Evolutionary conservation across 108 stramenopile genomes (phyloP).

Genomic region (Phaeodactylum tricornutum): DNA sequence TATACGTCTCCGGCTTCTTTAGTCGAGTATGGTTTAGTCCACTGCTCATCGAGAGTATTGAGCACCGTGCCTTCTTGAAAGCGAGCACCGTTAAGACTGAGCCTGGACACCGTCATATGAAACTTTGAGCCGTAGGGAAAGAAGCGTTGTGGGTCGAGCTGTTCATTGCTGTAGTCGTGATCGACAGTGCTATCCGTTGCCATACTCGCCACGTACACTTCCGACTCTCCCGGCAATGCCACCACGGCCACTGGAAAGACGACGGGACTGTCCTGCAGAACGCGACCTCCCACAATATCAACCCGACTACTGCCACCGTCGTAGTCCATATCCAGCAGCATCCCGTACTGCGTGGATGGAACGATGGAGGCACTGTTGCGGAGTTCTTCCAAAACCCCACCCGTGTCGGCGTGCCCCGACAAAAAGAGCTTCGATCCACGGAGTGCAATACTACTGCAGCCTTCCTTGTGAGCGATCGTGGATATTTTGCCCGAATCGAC

Average conservation of each 20-base stretch:
- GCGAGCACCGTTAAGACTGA: neutral
- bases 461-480: too few species aligned
- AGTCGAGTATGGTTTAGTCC: neutral
- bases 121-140: neutral
- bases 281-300: constrained; percentile 2
- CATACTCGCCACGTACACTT: constrained; percentile 5
- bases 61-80: neutral
- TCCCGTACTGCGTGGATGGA: neutral
- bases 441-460: too few species aligned
- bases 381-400: neutral
- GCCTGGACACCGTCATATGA: neutral
- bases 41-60: neutral
- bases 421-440: too few species aligned
- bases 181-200: neutral
- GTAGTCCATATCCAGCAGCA: constrained; percentile 1
- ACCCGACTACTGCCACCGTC: neutral
- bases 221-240: neutral
- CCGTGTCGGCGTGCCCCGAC: too few species aligned
- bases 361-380: neutral
- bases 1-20: neutral
- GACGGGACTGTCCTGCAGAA: constrained; percentile 1
- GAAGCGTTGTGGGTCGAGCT: neutral
- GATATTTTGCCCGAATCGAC: too few species aligned
- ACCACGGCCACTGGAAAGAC: constrained; percentile 1
- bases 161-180: neutral